phyloP scores from a whole-genome alignment of 2,329 filamentous ascomycete species.

The Ophiostoma fasciatum region DNA sequence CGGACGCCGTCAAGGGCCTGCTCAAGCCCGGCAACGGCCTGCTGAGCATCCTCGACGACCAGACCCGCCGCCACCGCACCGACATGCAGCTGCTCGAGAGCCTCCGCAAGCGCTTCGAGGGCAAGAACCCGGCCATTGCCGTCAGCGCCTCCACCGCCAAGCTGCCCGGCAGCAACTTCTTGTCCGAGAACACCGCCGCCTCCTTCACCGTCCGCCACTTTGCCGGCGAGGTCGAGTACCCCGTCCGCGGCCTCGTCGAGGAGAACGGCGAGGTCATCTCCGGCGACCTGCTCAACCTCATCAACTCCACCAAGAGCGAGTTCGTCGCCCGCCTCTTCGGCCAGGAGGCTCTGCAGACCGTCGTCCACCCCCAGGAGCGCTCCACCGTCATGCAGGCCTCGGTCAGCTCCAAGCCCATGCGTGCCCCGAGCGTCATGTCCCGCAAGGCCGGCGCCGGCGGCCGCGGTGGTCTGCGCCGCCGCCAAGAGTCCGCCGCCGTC shows the following conservation, averaged over 20 bases:
- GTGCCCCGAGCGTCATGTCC: constrained; percentile 84
- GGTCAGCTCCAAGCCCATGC: constrained; percentile 86
- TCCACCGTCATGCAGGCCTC: constrained; percentile 89
- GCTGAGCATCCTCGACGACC: constrained; percentile 88
- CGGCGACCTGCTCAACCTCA: constrained; percentile 86
- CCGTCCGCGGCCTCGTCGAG: constrained; percentile 72
- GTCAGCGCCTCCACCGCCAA: constrained; percentile 61
- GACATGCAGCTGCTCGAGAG: constrained; percentile 87
- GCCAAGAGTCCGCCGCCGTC: constrained; percentile 17
- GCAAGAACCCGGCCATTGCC: constrained; percentile 81
- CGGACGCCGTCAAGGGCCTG: constrained; percentile 80
- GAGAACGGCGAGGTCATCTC: constrained; percentile 95
- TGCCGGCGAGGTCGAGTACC: constrained; percentile 91
- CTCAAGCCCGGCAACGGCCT: constrained; percentile 87
- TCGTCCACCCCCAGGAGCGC: constrained; percentile 84
- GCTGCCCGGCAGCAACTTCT: constrained; percentile 78
- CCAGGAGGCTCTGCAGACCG: constrained; percentile 85
- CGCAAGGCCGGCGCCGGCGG: constrained; percentile 38
- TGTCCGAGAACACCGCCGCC: constrained; percentile 65
- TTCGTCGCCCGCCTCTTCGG: constrained; percentile 87
- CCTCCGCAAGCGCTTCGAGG: constrained; percentile 80
- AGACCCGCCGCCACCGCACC: constrained; percentile 75
- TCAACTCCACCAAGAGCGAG: constrained; percentile 73
- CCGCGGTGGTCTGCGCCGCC: constrained; percentile 16
- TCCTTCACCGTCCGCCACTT: constrained; percentile 90